Evolutionary conservation across 1,139 yeast species (phyloP).

Genomic region (Dujonia santamariae): DNA sequence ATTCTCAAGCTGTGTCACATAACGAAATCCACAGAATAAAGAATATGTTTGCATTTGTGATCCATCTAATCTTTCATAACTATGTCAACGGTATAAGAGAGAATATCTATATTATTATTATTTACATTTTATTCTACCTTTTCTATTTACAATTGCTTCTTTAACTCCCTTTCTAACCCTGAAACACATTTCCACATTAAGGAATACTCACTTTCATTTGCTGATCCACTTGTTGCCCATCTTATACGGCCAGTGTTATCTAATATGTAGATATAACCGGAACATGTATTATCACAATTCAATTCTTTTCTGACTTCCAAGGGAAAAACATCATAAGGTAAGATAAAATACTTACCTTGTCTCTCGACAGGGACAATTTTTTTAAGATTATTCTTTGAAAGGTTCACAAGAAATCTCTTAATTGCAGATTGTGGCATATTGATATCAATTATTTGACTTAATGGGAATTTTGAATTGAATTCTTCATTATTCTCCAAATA

Average conservation of each 20-base stretch:
- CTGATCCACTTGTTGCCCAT: conserved; percentile 90
- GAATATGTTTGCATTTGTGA: too few species aligned
- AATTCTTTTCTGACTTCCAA: conserved; percentile 58
- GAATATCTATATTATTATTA: too few species aligned
- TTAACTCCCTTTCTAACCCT: conserved; percentile 41
- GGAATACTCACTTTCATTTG: conserved; percentile 60
- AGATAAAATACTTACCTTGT: conserved; percentile 57
- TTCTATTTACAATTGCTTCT: too few species aligned
- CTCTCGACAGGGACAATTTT: conserved; percentile 47
- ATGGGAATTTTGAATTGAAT: conserved; percentile 40
- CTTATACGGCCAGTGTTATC: conserved; percentile 74
- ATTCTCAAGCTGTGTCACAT: too few species aligned
- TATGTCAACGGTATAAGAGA: too few species aligned
- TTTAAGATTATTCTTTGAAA: conserved; percentile 46
- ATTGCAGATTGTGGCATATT: conserved; percentile 70
- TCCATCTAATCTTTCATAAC: too few species aligned
- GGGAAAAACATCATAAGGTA: conserved; percentile 60
- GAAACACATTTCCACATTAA: conserved; percentile 65
- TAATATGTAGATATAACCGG: conserved; percentile 80
- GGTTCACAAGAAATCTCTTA: conserved; percentile 60
- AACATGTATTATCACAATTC: conserved; percentile 68
- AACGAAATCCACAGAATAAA: too few species aligned
- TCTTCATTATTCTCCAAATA: conserved; percentile 31
- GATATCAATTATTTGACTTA: conserved; percentile 69
- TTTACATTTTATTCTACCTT: conserved; percentile 1